Percentiles rank a stretch among this genome's conserved stretches.
These are phyloP conservation scores for Ogataea paradorogensis DNA, from an alignment of 805 yeast genomes.

Conservation along the genomic window DNA sequence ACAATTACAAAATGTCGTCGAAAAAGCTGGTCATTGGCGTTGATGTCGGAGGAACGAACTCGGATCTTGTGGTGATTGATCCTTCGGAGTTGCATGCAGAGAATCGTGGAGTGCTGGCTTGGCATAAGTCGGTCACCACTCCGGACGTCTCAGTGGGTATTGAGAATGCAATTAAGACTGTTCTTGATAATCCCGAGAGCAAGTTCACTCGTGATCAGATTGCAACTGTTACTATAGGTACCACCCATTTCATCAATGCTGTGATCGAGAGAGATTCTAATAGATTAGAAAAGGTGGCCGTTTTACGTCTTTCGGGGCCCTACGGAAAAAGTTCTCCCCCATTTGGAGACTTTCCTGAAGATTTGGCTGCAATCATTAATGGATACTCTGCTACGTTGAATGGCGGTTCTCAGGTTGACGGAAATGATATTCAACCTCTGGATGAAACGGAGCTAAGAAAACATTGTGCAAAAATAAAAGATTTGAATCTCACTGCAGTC, in stretches of 20 bases:
- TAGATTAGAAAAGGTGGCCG: slow-evolving; percentile 8
- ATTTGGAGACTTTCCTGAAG: slow-evolving; percentile 8
- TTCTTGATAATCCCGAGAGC: slow-evolving; percentile 1
- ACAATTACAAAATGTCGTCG: neutral
- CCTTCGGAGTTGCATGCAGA: slow-evolving; percentile 15
- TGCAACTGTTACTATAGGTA: slow-evolving; percentile 7
- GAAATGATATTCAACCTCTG: slow-evolving; percentile 3
- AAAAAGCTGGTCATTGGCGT: slow-evolving; percentile 7
- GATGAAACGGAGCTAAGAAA: slow-evolving; percentile 1
- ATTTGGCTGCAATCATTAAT: slow-evolving; percentile 5
- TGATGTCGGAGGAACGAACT: slow-evolving; percentile 9
- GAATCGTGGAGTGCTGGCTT: slow-evolving; percentile 6
- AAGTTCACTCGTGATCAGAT: slow-evolving; percentile 2
- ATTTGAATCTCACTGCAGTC: slow-evolving; percentile 3
- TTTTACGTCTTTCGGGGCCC: slow-evolving; percentile 4
- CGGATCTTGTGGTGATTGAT: slow-evolving; percentile 9
- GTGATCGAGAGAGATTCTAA: slow-evolving; percentile 8
- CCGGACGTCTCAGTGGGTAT: slow-evolving; percentile 8
- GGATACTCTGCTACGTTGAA: slow-evolving; percentile 6
- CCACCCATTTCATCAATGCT: slow-evolving; percentile 10
- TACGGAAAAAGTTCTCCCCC: slow-evolving; percentile 8
- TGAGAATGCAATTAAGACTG: slow-evolving; percentile 4
- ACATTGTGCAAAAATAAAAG: slow-evolving; percentile 2
- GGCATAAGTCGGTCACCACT: slow-evolving; percentile 9
- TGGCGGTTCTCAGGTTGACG: slow-evolving; percentile 6